Evolutionary conservation across 2,329 filamentous ascomycete genomes (phyloP), one percentile per base, ranked within the genome.

Genomic region (Exutisphaerella laricina): DNA sequence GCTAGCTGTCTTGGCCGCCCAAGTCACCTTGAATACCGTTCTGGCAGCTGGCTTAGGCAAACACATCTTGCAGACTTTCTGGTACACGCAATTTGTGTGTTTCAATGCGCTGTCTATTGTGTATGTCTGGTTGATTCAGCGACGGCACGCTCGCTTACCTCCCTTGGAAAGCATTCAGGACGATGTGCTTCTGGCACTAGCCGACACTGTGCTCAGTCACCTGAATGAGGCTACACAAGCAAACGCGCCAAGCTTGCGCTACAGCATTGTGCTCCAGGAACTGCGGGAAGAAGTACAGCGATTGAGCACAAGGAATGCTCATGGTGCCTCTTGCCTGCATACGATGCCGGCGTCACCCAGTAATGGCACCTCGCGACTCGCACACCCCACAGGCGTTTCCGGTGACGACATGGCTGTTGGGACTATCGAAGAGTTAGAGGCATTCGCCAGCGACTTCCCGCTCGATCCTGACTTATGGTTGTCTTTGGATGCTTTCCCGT

Each of bases 81-180:
- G 73, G 70, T 75, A 71, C 56, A 76, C 70, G 17, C 49, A 51
- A 33, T 51, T 51, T 30, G 43, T 51, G 17, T 43, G 45, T 21
- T 51, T 52, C 49, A 52, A 46, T 21, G 73, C 74, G 1, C 63
- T 78, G 0, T 71, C 72, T 0, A 71, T 77, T 3, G 60, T 75
- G 0, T 78, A 77, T 43, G 69, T 78, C 2, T 75, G 72, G 63
- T 63, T 72, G 32, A 77, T 78, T 12, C 72, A 75, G 50, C 66
- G 54, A 14, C 52, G 50, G 23, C 47, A 55, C 10, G 50, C 48
- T 8, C 54, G 55, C 12, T 22, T 57, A 9, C 40, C 50, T 3
- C 29, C 34, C 2, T 23, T 50, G 6, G 21, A 31, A 56, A 25
- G 28, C 14, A 41, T 42, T 23, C 20, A 46, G 3, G 54, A 58